phyloP scores from a whole-genome alignment of 1,139 yeast species.

The Hyphopichia khmerensis region DNA sequence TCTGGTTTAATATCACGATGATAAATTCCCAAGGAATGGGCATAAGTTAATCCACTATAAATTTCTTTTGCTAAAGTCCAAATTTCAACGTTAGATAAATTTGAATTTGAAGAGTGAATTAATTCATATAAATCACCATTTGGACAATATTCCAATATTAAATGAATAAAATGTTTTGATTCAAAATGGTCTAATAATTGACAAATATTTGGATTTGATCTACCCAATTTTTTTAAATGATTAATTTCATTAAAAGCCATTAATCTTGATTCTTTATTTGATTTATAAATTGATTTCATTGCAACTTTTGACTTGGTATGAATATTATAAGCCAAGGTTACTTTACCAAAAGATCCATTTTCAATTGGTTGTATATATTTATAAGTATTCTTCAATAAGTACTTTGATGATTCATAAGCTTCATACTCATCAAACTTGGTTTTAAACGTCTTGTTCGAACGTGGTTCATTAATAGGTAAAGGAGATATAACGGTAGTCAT shows the following conservation, averaged over 20 bases:
- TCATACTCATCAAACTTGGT: slow-evolving; percentile 22
- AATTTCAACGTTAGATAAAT: slow-evolving; percentile 19
- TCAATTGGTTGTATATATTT: slow-evolving; percentile 39
- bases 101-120: slow-evolving; percentile 23
- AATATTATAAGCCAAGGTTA: slow-evolving; percentile 45
- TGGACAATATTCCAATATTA: slow-evolving; percentile 51
- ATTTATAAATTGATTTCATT: slow-evolving; percentile 41
- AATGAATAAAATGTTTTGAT: slow-evolving; percentile 36
- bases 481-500: background rate
- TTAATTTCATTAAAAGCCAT: slow-evolving; percentile 50
- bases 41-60: slow-evolving; percentile 35
- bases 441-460: background rate
- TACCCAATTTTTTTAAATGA: slow-evolving; percentile 35
- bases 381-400: slow-evolving; percentile 33
- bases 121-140: slow-evolving; percentile 53
- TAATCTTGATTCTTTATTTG: slow-evolving; percentile 18
- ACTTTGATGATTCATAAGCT: slow-evolving; percentile 32
- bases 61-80: slow-evolving; percentile 37
- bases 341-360: slow-evolving; percentile 55
- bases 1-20: slow-evolving; percentile 60
- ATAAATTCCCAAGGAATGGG: slow-evolving; percentile 45
- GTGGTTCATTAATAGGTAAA: background rate
- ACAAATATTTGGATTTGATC: slow-evolving; percentile 41
- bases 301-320: slow-evolving; percentile 32
- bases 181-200: slow-evolving; percentile 44